Evolutionary conservation across 2,329 filamentous ascomycete genomes (phyloP).

Genomic region (Teratosphaeria zuluensis): DNA sequence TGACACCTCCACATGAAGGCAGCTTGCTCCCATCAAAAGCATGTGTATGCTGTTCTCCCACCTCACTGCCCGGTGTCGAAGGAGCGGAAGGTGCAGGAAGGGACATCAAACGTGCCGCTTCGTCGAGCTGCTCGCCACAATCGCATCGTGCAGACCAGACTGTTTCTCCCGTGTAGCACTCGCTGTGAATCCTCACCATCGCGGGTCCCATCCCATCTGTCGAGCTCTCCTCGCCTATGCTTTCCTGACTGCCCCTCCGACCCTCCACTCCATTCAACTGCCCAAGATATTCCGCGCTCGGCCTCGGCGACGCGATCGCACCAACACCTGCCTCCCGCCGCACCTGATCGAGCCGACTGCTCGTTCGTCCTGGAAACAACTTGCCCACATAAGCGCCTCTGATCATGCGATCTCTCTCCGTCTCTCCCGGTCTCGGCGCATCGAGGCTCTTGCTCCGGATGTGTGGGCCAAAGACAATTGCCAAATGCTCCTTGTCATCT

Average conservation of each 20-base stretch:
- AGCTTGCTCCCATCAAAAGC: constrained; percentile 13
- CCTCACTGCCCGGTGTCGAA: constrained; percentile 18
- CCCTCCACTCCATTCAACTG: constrained; percentile 7
- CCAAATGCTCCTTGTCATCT: constrained; percentile 91
- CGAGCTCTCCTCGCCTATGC: constrained; percentile 3
- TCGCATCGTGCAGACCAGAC: constrained; percentile 97
- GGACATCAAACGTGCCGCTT: constrained; percentile 85
- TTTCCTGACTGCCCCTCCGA: background rate
- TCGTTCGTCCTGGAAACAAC: constrained; percentile 74
- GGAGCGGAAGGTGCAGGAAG: constrained; percentile 19
- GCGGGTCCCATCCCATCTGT: constrained; percentile 42
- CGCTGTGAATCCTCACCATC: constrained; percentile 88
- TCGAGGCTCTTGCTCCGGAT: constrained; percentile 68
- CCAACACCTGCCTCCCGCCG: constrained; percentile 29
- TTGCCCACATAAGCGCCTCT: constrained; percentile 85
- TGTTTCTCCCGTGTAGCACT: constrained; percentile 97
- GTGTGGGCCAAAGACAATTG: constrained; percentile 85
- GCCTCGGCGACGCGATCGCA: constrained; percentile 8
- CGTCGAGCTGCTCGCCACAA: constrained; percentile 94
- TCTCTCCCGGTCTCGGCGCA: constrained; percentile 63
- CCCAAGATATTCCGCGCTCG: constrained; percentile 10
- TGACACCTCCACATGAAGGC: constrained; percentile 64
- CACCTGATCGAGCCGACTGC: constrained; percentile 54
- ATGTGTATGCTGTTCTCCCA: constrained; percentile 6
- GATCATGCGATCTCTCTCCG: constrained; percentile 85